phyloP scores from a whole-genome alignment of 441 rosid genomes.

The Manihot esculenta region DNA sequence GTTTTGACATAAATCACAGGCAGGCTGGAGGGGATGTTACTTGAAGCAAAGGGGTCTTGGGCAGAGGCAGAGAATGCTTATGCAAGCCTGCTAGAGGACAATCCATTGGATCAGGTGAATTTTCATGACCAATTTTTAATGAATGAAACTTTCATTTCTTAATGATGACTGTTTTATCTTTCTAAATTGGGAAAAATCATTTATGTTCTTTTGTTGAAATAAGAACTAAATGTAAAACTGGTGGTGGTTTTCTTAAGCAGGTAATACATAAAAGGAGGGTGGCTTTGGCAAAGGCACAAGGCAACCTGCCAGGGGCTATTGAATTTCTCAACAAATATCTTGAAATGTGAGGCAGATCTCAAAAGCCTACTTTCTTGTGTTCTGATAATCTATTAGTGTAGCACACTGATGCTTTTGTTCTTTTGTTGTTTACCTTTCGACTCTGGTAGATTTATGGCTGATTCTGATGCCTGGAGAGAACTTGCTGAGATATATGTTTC shows the following conservation, averaged over 20 bases:
- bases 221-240: constrained; percentile 4
- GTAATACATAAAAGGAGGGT: constrained; percentile 78
- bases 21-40: constrained; percentile 76
- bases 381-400: not conserved
- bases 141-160: constrained; percentile 3
- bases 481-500: constrained; percentile 90
- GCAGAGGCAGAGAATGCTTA: constrained; percentile 90
- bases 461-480: constrained; percentile 99
- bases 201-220: not conserved
- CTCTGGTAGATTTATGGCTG: constrained; percentile 87
- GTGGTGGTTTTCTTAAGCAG: constrained; percentile 38
- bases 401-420: constrained; percentile 1
- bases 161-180: constrained; percentile 10
- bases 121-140: constrained; percentile 1
- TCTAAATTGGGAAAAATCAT: constrained; percentile 10
- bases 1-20: constrained; percentile 45
- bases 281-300: constrained; percentile 90
- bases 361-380: constrained; percentile 13
- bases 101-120: constrained; percentile 82
- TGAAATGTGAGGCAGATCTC: constrained; percentile 61
- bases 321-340: constrained; percentile 92
- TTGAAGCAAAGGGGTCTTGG: constrained; percentile 96
- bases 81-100: constrained; percentile 82
- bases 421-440: constrained; percentile 6
- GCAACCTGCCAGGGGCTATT: constrained; percentile 68